phyloP scores from a whole-genome alignment of 345 rosid species.

The Citrus unshiu region DNA sequence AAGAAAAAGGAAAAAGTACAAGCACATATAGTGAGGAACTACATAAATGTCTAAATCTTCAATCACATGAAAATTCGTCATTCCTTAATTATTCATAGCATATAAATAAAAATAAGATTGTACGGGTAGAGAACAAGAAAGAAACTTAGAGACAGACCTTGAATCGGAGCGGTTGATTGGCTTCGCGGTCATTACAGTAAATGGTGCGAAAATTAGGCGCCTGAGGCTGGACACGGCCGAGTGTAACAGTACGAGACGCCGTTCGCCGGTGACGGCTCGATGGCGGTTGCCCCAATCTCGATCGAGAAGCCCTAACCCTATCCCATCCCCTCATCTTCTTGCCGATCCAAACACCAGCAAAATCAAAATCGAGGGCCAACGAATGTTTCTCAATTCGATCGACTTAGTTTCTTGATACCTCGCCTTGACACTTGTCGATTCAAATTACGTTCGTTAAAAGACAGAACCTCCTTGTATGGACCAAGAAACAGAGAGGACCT shows the following conservation, averaged over 20 bases:
- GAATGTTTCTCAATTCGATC: constrained; percentile 2
- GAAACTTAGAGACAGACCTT: constrained; percentile 44
- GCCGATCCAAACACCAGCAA: constrained; percentile 21
- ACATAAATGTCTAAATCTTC: neutral
- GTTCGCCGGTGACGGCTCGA: constrained; percentile 36
- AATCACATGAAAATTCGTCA: neutral
- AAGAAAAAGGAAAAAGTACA: neutral
- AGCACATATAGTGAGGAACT: neutral
- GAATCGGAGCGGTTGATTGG: constrained; percentile 72
- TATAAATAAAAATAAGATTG: neutral
- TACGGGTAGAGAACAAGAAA: neutral
- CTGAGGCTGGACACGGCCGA: constrained; percentile 95
- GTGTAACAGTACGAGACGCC: constrained; percentile 67
- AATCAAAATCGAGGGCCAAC: neutral
- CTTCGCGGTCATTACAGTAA: constrained; percentile 91
- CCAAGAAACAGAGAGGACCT: constrained; percentile 23
- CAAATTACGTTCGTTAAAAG: neutral
- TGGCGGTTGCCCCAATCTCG: constrained; percentile 35
- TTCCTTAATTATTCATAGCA: neutral
- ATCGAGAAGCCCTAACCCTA: constrained; percentile 51
- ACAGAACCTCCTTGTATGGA: constrained; percentile 4
- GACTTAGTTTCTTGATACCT: neutral
- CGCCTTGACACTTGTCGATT: constrained; percentile 2
- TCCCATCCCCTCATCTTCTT: constrained; percentile 64
- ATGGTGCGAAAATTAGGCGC: constrained; percentile 92